A percentile compares a stretch with the other conserved stretches of the same genome.
phyloP scores from a whole-genome alignment of 805 yeast genomes.

The Saccharomyces paradoxus region DNA sequence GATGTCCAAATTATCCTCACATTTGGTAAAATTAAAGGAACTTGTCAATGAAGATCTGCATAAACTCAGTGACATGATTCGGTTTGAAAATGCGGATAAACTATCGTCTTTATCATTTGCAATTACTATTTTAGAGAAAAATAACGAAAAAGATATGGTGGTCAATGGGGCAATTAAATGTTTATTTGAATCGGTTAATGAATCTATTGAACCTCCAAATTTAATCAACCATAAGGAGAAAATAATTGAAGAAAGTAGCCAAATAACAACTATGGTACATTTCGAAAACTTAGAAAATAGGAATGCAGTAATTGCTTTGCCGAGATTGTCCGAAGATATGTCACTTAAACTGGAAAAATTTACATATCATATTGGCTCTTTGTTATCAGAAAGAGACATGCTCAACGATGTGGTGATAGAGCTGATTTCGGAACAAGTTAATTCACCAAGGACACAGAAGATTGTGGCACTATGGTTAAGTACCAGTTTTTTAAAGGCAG shows the following conservation, averaged over 20 bases:
- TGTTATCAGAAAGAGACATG: neutral
- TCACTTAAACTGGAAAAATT: constrained; percentile 13
- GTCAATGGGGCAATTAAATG: constrained; percentile 4
- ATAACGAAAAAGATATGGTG: constrained; percentile 1
- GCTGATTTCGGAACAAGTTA: constrained; percentile 12
- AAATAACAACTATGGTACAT: neutral
- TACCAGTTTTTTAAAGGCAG: constrained; percentile 27
- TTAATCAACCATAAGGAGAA: constrained; percentile 1
- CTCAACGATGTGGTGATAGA: constrained; percentile 13
- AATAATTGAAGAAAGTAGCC: constrained; percentile 15
- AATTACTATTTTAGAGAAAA: constrained; percentile 3
- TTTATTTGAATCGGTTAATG: constrained; percentile 9
- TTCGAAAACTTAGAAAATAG: neutral
- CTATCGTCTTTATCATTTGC: constrained; percentile 9
- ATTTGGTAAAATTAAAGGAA: constrained; percentile 2
- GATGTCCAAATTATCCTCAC: constrained; percentile 3
- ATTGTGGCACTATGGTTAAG: constrained; percentile 33
- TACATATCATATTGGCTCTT: constrained; percentile 17
- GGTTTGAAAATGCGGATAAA: constrained; percentile 9
- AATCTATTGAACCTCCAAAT: neutral
- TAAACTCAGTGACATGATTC: constrained; percentile 6
- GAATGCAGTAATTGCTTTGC: constrained; percentile 13
- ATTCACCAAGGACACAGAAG: constrained; percentile 10
- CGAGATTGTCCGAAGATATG: constrained; percentile 16
- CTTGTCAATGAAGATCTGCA: constrained; percentile 4